Evolutionary conservation across 2,329 filamentous ascomycete genomes (phyloP).

Genomic region (Paraphaeosphaeria sporulosa): DNA sequence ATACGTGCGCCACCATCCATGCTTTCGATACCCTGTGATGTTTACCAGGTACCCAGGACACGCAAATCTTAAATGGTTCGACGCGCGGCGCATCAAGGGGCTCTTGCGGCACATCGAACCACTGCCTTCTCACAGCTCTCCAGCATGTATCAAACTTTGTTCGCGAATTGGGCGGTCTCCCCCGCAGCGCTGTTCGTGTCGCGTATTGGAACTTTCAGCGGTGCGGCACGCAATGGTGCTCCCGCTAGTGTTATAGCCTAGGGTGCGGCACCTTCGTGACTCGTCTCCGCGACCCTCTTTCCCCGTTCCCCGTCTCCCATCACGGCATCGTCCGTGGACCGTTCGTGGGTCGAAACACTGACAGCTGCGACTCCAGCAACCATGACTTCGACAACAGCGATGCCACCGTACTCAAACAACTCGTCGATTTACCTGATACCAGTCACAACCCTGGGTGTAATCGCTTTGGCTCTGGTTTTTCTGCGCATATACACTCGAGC

Average conservation of each 20-base stretch:
- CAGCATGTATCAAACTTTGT: slow-evolving; percentile 11
- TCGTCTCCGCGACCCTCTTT: background rate
- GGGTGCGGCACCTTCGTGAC: too few relatives aligned
- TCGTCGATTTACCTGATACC: slow-evolving; percentile 30
- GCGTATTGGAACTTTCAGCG: background rate
- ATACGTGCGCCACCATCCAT: slow-evolving; percentile 13
- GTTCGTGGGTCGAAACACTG: background rate
- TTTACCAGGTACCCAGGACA: too few relatives aligned
- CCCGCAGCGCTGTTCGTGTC: slow-evolving; percentile 1
- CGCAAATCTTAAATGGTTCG: slow-evolving; percentile 8
- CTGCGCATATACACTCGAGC: slow-evolving; percentile 32
- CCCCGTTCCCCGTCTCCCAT: slow-evolving; percentile 9
- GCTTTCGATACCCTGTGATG: background rate
- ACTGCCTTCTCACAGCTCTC: background rate
- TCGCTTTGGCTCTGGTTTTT: slow-evolving; percentile 30
- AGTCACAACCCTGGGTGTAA: slow-evolving; percentile 24
- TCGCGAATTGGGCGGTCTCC: background rate
- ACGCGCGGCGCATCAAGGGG: background rate
- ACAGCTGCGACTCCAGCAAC: slow-evolving; percentile 1
- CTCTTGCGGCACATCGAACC: slow-evolving; percentile 2
- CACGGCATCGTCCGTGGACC: slow-evolving; percentile 3
- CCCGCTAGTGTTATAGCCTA: slow-evolving; percentile 7
- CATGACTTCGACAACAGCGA: slow-evolving; percentile 9
- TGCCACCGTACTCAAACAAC: slow-evolving; percentile 32
- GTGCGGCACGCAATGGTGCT: background rate